phyloP scores from a whole-genome alignment of 2,329 filamentous ascomycete genomes.

The Parastagonospora nodorum region DNA sequence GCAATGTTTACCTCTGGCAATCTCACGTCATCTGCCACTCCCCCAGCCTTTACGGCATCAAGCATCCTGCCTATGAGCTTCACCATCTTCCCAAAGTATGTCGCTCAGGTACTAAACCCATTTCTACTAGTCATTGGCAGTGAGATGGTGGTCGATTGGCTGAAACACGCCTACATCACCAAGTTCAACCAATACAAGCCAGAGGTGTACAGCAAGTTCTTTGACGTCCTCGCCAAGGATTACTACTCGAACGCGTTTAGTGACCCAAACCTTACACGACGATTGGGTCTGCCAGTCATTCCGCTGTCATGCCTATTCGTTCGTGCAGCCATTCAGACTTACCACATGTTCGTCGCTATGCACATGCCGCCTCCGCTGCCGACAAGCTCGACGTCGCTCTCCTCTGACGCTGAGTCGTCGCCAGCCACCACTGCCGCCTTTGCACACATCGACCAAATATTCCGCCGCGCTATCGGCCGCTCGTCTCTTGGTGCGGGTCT shows the following conservation, averaged over 20 bases:
- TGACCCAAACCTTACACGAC: constrained; percentile 85
- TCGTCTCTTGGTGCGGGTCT: constrained; percentile 62
- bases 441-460: constrained; percentile 76
- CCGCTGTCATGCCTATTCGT: constrained; percentile 95
- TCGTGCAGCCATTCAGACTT: constrained; percentile 90
- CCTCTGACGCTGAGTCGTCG: constrained; percentile 63
- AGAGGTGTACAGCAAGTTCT: constrained; percentile 82
- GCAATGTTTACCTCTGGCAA: constrained; percentile 48
- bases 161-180: constrained; percentile 96
- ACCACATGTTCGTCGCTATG: constrained; percentile 95
- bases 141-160: constrained; percentile 94
- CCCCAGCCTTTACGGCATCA: constrained; percentile 63
- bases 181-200: constrained; percentile 99
- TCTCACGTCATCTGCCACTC: constrained; percentile 50
- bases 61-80: constrained; percentile 90
- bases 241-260: constrained; percentile 97
- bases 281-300: constrained; percentile 88
- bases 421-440: constrained; percentile 78
- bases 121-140: constrained; percentile 94
- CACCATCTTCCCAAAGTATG: constrained; percentile 84
- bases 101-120: constrained; percentile 86
- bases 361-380: constrained; percentile 77
- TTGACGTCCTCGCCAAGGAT: constrained; percentile 94
- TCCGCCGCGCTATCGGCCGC: constrained; percentile 76
- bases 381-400: constrained; percentile 68